A percentile compares a stretch with the other conserved stretches of the same genome.
Conservation (phyloP, 495 filamentous ascomycete species). For the Neurospora tetraspora region DNA sequence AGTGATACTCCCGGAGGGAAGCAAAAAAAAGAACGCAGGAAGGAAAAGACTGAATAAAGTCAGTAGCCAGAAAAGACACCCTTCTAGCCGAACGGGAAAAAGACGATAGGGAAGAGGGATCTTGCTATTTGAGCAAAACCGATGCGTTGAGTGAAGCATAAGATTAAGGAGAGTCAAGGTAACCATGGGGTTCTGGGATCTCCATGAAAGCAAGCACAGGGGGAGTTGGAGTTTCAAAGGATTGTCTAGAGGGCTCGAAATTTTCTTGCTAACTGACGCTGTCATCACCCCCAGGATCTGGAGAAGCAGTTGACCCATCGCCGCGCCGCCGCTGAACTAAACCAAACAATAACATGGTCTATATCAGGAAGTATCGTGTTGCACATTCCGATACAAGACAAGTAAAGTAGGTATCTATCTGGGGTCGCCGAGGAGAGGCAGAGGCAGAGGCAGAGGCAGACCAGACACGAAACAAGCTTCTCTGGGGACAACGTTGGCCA, state of each 20-base stretch:
- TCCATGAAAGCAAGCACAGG: not conserved
- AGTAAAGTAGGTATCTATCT: not conserved
- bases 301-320: not conserved
- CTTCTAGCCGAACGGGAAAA: not conserved
- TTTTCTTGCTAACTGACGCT: too few relatives aligned
- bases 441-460: not conserved
- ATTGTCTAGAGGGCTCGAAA: not conserved
- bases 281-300: not conserved
- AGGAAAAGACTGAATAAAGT: not conserved
- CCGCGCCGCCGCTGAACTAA: not conserved
- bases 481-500: not conserved
- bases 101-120: not conserved
- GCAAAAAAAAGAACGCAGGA: not conserved
- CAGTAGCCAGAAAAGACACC: not conserved
- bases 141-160: not conserved
- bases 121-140: conserved; percentile 9
- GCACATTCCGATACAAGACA: not conserved
- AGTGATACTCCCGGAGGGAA: not conserved
- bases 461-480: not conserved
- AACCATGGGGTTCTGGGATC: conserved; percentile 4
- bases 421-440: not conserved
- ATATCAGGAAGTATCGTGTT: not conserved
- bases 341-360: not conserved
- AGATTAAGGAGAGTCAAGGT: conserved; percentile 19
- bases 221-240: not conserved